These are phyloP conservation scores for Thalia dealbata DNA, from an alignment of 176 grass and related monocot species.

Conservation along the genomic window DNA sequence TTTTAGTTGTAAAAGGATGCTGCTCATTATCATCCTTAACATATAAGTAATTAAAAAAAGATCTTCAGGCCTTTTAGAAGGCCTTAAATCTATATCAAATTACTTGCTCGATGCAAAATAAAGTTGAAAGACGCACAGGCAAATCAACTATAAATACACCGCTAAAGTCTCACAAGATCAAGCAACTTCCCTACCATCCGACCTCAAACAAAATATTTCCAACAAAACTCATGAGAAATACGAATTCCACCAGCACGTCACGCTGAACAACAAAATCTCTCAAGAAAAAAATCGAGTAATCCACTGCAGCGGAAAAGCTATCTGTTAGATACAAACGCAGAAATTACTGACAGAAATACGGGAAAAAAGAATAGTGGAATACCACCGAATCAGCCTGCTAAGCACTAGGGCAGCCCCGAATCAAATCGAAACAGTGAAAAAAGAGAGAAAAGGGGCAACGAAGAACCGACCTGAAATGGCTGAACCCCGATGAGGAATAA, in stretches of 20 bases:
- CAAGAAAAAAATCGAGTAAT: neutral
- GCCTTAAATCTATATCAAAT: too few relatives aligned
- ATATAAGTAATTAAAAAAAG: too few relatives aligned
- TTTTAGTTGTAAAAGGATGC: neutral
- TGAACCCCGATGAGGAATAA: too few relatives aligned
- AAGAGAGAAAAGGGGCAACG: neutral
- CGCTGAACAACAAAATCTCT: neutral
- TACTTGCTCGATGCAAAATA: too few relatives aligned
- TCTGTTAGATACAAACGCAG: neutral
- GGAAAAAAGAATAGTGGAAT: neutral
- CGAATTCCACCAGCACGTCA: neutral
- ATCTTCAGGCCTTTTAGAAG: too few relatives aligned
- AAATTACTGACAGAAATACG: neutral
- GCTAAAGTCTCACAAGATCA: neutral
- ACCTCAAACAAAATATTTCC: conserved; percentile 1
- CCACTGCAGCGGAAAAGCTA: neutral
- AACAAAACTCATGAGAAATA: neutral
- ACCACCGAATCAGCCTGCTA: neutral
- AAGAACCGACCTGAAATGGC: neutral
- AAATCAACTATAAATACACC: neutral
- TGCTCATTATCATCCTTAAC: too few relatives aligned
- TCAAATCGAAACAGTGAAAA: neutral
- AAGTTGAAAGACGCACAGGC: neutral
- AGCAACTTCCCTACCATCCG: neutral
- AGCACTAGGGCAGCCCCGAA: neutral